phyloP scores from a whole-genome alignment of 2,329 filamentous ascomycete species.

The Cladosporium cucumerinum region DNA sequence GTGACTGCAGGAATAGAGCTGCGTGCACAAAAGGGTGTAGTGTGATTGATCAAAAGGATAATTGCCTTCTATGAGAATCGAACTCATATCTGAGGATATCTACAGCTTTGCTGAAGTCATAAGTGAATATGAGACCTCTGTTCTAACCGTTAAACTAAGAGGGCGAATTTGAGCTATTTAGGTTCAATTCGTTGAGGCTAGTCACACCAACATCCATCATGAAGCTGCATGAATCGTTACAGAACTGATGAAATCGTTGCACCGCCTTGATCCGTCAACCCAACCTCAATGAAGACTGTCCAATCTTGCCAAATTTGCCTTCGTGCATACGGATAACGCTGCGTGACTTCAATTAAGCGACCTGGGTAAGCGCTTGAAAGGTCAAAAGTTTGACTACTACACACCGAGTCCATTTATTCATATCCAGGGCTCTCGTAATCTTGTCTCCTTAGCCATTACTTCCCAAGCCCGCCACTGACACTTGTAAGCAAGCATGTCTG shows the following conservation, averaged over 20 bases:
- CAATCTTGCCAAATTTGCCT: neutral
- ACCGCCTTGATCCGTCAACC: too few species aligned
- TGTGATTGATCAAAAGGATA: neutral
- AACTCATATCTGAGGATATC: slow-evolving; percentile 13
- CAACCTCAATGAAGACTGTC: neutral
- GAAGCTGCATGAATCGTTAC: too few species aligned
- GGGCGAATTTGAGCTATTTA: neutral
- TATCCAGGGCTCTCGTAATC: neutral
- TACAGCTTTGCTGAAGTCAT: slow-evolving; percentile 11
- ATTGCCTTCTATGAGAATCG: slow-evolving; percentile 14
- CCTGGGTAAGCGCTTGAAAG: neutral
- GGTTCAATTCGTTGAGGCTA: neutral
- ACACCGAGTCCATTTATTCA: neutral
- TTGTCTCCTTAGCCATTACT: neutral
- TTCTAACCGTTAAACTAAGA: slow-evolving; percentile 17
- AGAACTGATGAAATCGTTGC: neutral
- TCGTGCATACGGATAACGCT: too few species aligned
- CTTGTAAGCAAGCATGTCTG: neutral
- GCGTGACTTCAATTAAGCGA: neutral
- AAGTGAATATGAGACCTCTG: slow-evolving; percentile 11
- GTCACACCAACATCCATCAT: neutral
- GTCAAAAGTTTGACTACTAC: neutral
- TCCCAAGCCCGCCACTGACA: neutral
- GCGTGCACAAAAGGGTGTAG: neutral
- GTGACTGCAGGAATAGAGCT: neutral